Evolutionary conservation across 164 flowering plant genomes (phyloP), one percentile per base, ranked within the genome.

Genomic region (Tetrastigma voinierianum): DNA sequence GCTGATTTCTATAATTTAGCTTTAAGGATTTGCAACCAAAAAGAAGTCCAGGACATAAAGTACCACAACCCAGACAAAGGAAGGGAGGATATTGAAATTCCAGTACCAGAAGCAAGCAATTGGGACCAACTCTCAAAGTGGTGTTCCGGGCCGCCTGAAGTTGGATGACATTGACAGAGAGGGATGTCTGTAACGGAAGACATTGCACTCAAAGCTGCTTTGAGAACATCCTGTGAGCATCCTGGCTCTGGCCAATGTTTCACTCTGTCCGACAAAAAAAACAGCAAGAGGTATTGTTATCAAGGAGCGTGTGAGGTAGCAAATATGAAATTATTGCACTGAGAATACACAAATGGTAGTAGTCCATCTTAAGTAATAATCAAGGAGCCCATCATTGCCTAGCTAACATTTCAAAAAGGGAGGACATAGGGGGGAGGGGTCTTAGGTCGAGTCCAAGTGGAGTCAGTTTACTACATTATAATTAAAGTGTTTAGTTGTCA

Each of bases 231-330:
- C 76, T 89, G 97, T 1, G 99, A 86, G 65, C 99, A 96, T 8
- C 99, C 99, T 21, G 99, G 99, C 66, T 93, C 93, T 78, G 93
- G n/a, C n/a, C 99, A 51, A 93, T 87, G 67, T 78, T 83, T 78
- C 57, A 96, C 90, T n/a, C 98, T 94, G 84, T n/a, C n/a, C n/a
- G n/a, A n/a, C 8, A n/a, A 25, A 23, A 32, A 47, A 13, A 11
- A 44, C 3, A 25, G 7, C 8, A 18, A 13, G 16, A 59, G 19
- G n/a, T 44, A 9, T 15, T n/a, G 44, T 16, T 9, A 24, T 11
- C 12, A 44, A 18, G 53, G 1, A 49, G 62, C 12, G 2, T n/a
- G n/a, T 1, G n/a, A 43, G 10, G 4, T 15, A 24, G 24, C 40
- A 40, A 53, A 64, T 17, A 49, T 16, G 6, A 15, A 32, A 46